Conservation (phyloP, 805 yeast species). For the Nakazawaea molendinolei region DNA sequence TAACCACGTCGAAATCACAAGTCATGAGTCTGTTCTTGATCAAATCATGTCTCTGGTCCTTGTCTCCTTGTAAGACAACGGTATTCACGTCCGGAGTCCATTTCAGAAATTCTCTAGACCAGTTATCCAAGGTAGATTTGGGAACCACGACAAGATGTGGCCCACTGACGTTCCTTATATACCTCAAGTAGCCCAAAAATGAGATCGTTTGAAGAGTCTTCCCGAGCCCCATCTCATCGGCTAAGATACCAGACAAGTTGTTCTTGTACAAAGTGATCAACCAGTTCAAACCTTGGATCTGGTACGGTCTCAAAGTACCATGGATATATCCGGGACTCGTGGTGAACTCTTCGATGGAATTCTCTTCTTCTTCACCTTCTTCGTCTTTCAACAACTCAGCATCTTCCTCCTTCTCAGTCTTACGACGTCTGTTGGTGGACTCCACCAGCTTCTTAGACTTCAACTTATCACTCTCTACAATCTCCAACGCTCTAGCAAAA, state of each 20-base stretch:
- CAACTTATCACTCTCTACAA: conserved; percentile 25
- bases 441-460: conserved; percentile 14
- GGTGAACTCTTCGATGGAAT: conserved; percentile 40
- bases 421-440: conserved; percentile 34
- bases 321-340: conserved; percentile 46
- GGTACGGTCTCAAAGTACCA: conserved; percentile 66
- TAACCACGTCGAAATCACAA: conserved; percentile 66
- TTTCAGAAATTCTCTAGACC: conserved; percentile 68
- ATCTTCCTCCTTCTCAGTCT: conserved; percentile 75
- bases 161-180: conserved; percentile 51
- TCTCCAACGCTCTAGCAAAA: conserved; percentile 45
- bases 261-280: conserved; percentile 60
- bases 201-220: conserved; percentile 78
- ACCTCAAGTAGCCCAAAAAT: conserved; percentile 65
- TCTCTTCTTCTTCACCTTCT: conserved; percentile 24
- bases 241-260: conserved; percentile 67
- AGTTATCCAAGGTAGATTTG: conserved; percentile 73
- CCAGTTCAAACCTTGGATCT: conserved; percentile 75
- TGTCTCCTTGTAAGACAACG: conserved; percentile 67
- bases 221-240: conserved; percentile 86
- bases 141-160: conserved; percentile 77
- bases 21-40: conserved; percentile 42
- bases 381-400: conserved; percentile 64
- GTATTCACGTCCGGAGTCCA: conserved; percentile 81
- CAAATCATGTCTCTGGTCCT: conserved; percentile 53